Evolutionary conservation across 345 rosid genomes (phyloP).

Genomic region (Gossypium raimondii): DNA sequence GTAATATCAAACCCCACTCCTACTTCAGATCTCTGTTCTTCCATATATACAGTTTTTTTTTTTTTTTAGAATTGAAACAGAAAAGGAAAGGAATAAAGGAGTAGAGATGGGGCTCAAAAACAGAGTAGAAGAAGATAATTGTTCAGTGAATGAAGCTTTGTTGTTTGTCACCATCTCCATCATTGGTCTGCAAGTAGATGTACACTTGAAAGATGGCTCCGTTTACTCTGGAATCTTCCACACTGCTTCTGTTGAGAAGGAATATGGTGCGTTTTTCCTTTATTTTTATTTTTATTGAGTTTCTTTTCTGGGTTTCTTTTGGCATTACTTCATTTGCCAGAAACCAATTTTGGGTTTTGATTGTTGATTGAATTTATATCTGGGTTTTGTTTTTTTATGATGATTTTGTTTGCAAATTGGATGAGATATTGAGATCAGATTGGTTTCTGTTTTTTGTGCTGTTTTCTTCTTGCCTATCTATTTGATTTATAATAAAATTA

Average conservation of each 20-base stretch:
- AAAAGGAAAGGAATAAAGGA: not conserved
- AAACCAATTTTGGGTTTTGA: not conserved
- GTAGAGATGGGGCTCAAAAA: constrained; percentile 44
- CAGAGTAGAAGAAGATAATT: constrained; percentile 33
- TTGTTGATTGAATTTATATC: constrained; percentile 13
- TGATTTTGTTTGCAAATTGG: not conserved
- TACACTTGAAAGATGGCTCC: constrained; percentile 76
- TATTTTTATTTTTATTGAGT: not conserved
- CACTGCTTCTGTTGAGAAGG: constrained; percentile 70
- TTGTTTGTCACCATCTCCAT: constrained; percentile 67
- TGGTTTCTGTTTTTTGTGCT: not conserved
- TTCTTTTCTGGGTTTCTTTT: not conserved
- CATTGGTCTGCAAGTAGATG: constrained; percentile 76
- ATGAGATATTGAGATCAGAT: not conserved
- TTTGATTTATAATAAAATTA: not conserved
- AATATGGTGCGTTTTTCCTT: constrained; percentile 36
- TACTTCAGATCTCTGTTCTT: constrained; percentile 14
- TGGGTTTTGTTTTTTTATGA: constrained; percentile 18
- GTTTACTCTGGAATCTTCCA: constrained; percentile 70
- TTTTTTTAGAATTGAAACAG: not conserved
- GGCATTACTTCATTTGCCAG: not conserved
- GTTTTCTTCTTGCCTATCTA: not conserved
- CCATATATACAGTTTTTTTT: not conserved
- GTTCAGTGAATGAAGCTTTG: constrained; percentile 44
- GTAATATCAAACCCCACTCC: not conserved